phyloP scores from a whole-genome alignment of 73 alveolate species.

The Vitrella brassicaformis region DNA sequence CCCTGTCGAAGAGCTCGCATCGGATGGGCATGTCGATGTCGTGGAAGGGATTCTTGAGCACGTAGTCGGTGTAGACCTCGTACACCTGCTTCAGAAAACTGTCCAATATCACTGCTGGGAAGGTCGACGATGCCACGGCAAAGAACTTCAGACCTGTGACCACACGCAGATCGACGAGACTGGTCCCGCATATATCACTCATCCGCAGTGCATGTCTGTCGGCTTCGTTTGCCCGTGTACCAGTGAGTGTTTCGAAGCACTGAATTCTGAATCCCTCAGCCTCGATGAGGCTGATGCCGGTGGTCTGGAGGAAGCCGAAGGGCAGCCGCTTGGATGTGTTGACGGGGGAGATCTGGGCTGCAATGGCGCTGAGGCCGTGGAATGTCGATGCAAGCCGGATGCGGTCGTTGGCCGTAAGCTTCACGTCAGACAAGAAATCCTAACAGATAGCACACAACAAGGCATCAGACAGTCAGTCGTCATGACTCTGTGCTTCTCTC shows the following conservation, averaged over 20 bases:
- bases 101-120: too few relatives aligned
- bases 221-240: too few relatives aligned
- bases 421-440: conserved; percentile 12
- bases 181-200: too few relatives aligned
- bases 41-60: conserved; percentile 51
- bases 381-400: conserved; percentile 54
- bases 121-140: conserved; percentile 14
- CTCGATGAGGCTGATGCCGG: conserved; percentile 43
- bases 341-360: conserved; percentile 45
- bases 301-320: conserved; percentile 15
- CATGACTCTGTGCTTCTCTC: background rate
- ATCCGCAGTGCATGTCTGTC: too few relatives aligned
- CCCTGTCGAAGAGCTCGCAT: conserved; percentile 38
- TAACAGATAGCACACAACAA: background rate
- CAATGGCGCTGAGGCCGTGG: conserved; percentile 53
- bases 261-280: conserved; percentile 39
- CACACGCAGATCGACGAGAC: too few relatives aligned
- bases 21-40: conserved; percentile 57
- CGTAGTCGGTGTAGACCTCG: conserved; percentile 47
- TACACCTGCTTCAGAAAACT: conserved; percentile 31
- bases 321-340: conserved; percentile 7
- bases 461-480: background rate
- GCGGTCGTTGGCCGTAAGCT: conserved; percentile 43
- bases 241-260: conserved; percentile 48
- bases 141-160: conserved; percentile 50